A percentile compares a stretch with the other conserved stretches of the same genome.
Conservation (phyloP, 2,329 filamentous ascomycete genomes). For the Biscogniauxia mediterranea region DNA sequence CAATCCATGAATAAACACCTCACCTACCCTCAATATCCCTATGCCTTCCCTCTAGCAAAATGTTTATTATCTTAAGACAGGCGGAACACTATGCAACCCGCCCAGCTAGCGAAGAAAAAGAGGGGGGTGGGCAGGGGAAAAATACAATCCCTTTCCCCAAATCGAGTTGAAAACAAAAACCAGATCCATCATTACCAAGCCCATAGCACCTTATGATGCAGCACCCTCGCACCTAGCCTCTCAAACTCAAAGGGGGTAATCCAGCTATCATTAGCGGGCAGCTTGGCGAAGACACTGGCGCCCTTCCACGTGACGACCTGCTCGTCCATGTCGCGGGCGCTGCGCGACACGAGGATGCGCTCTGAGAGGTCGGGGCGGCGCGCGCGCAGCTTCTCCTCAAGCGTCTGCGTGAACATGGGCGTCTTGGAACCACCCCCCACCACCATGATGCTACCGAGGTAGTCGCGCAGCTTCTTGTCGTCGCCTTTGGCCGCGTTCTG, state of each 20-base stretch:
- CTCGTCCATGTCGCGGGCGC: slow-evolving; percentile 89
- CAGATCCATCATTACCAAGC: slow-evolving; percentile 44
- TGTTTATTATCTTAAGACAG: no score
- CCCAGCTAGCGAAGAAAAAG: no score
- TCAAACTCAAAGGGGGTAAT: slow-evolving; percentile 86
- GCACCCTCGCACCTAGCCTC: slow-evolving; percentile 72
- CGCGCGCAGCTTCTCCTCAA: slow-evolving; percentile 78
- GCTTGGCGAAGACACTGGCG: slow-evolving; percentile 90
- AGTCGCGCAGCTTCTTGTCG: slow-evolving; percentile 89
- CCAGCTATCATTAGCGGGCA: slow-evolving; percentile 94
- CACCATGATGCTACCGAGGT: slow-evolving; percentile 86
- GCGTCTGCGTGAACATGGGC: slow-evolving; percentile 72
- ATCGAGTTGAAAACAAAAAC: background rate
- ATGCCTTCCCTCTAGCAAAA: no score
- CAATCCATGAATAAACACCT: no score
- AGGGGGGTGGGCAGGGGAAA: no score
- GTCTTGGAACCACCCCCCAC: slow-evolving; percentile 83
- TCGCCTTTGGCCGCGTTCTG: slow-evolving; percentile 83
- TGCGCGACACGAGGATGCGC: slow-evolving; percentile 62
- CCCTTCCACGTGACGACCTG: slow-evolving; percentile 99
- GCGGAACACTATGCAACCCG: no score
- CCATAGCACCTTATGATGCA: slow-evolving; percentile 79
- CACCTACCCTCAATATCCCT: no score
- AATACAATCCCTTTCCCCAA: no score
- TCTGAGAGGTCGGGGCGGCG: slow-evolving; percentile 61